Evolutionary conservation across 768 basidiomycete genomes (phyloP).

Genomic region (Suillus placidus): DNA sequence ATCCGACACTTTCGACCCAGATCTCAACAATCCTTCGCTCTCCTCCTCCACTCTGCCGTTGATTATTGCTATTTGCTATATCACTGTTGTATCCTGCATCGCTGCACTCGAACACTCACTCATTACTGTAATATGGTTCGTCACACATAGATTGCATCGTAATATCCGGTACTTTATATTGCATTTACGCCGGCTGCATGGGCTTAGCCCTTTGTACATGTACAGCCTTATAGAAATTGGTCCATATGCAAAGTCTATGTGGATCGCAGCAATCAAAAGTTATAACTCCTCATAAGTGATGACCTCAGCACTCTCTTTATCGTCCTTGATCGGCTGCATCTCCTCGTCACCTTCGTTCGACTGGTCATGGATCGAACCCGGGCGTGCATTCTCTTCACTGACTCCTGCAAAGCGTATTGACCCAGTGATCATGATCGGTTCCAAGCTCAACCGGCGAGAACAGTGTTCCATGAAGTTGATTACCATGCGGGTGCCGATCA

Average conservation of each 20-base stretch:
- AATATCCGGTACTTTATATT: background rate
- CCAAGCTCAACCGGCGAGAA: slow-evolving; percentile 13
- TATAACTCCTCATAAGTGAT: background rate
- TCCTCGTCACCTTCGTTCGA: slow-evolving; percentile 19
- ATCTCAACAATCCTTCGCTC: background rate
- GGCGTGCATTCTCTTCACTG: slow-evolving; percentile 8
- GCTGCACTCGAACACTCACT: slow-evolving; percentile 1
- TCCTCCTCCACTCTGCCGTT: slow-evolving; percentile 18
- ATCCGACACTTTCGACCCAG: slow-evolving; percentile 5
- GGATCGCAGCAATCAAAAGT: background rate
- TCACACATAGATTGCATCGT: background rate
- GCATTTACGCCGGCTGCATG: background rate
- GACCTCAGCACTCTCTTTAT: background rate
- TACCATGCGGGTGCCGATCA: slow-evolving; percentile 35
- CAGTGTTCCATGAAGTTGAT: slow-evolving; percentile 36
- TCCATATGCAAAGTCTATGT: background rate
- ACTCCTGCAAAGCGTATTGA: slow-evolving; percentile 21
- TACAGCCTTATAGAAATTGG: background rate
- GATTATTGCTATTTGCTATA: slow-evolving; percentile 5
- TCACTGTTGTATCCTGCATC: slow-evolving; percentile 12
- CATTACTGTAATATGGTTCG: background rate
- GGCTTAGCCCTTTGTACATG: background rate
- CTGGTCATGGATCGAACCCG: slow-evolving; percentile 22
- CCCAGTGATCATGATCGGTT: slow-evolving; percentile 13
- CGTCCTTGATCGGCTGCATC: background rate